Conservation (phyloP, 208 protist genomes). For the Crithidia brevicula region DNA sequence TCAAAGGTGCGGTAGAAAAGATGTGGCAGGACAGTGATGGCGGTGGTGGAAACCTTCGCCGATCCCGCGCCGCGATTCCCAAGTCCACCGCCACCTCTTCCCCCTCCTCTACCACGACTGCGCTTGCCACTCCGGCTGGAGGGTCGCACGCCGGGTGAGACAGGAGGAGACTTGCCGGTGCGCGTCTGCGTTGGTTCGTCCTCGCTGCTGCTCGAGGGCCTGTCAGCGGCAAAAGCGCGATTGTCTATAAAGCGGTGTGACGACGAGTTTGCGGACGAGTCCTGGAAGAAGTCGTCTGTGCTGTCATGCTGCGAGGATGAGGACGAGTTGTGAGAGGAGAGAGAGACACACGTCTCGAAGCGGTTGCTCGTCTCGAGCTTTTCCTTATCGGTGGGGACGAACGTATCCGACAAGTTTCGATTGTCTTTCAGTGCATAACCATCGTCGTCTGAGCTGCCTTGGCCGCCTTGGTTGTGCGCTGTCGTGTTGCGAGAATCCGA, state of each 20-base stretch:
- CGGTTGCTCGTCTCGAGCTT: constrained; percentile 20
- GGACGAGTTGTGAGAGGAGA: constrained; percentile 6
- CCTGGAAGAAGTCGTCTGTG: constrained; percentile 20
- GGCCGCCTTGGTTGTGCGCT: constrained; percentile 11
- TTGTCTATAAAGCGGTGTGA: constrained; percentile 5
- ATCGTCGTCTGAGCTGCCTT: not conserved
- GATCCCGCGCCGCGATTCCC: not conserved
- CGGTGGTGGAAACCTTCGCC: constrained; percentile 6
- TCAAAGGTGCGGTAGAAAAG: constrained; percentile 57
- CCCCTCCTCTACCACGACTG: not conserved
- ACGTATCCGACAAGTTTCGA: constrained; percentile 16
- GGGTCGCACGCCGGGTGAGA: not conserved
- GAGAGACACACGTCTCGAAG: constrained; percentile 49
- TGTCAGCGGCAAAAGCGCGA: constrained; percentile 22
- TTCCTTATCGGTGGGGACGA: constrained; percentile 1
- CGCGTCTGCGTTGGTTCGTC: not conserved
- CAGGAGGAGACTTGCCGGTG: constrained; percentile 3
- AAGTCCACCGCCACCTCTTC: not conserved
- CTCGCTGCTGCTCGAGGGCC: not conserved
- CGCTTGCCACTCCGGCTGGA: not conserved
- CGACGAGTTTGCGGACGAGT: not conserved
- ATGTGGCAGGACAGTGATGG: constrained; percentile 24
- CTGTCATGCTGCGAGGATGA: constrained; percentile 11
- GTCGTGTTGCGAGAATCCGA: constrained; percentile 17
- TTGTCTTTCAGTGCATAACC: not conserved